Percentiles rank a stretch among this genome's conserved stretches.
Conservation (phyloP, 495 filamentous ascomycete genomes). For the Xylaria nigripes region DNA sequence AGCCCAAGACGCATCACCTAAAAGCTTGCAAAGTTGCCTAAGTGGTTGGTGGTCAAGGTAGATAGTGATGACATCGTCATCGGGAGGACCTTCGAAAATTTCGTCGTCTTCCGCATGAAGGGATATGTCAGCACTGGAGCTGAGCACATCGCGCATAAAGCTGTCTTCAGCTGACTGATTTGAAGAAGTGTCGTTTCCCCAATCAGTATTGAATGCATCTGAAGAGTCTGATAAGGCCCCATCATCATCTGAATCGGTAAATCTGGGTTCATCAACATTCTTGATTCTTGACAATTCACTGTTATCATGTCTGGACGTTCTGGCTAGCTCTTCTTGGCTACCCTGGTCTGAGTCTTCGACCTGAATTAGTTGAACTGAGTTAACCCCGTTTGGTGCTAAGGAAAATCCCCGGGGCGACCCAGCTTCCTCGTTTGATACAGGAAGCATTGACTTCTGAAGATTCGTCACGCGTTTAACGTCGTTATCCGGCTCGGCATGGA, state of each 20-base stretch:
- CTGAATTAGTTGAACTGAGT: not conserved
- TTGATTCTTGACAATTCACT: not conserved
- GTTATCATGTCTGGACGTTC: not conserved
- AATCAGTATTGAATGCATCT: slow-evolving; percentile 5
- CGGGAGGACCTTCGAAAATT: slow-evolving; percentile 8
- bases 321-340: not conserved
- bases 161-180: slow-evolving; percentile 8
- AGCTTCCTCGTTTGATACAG: not conserved
- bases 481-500: not conserved
- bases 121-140: slow-evolving; percentile 13
- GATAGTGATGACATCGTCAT: slow-evolving; percentile 15
- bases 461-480: not conserved
- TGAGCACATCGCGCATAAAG: slow-evolving; percentile 16
- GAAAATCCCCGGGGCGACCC: not conserved
- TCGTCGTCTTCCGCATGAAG: not conserved
- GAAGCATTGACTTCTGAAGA: not conserved
- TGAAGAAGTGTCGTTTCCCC: not conserved
- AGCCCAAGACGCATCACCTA: slow-evolving; percentile 14
- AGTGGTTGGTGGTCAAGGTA: slow-evolving; percentile 9
- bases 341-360: not conserved
- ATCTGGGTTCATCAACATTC: not conserved
- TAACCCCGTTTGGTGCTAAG: not conserved
- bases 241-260: not conserved
- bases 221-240: not conserved
- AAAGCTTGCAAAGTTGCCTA: slow-evolving; percentile 9